Conservation (phyloP, 2,329 filamentous ascomycete genomes). For the Scytalidium lignicola region DNA sequence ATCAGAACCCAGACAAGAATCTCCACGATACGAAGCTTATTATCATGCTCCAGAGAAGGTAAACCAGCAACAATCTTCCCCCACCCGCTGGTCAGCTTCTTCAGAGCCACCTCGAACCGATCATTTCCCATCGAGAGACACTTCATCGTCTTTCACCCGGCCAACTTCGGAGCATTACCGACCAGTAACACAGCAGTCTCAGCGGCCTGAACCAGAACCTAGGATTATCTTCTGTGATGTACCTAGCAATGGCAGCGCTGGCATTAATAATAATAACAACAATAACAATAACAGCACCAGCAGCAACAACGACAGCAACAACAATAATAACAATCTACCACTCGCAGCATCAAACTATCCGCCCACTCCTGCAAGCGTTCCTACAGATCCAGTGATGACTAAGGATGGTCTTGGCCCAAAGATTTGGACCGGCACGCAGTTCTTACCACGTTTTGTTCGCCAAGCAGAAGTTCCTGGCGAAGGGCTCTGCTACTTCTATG, state of each 20-base stretch:
- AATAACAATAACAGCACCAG: constrained; percentile 1
- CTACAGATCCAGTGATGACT: constrained; percentile 25
- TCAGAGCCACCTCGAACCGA: constrained; percentile 19
- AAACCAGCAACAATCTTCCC: constrained; percentile 11
- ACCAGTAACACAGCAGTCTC: constrained; percentile 10
- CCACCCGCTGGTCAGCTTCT: constrained; percentile 23
- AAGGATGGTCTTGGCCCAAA: constrained; percentile 62
- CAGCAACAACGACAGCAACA: neutral
- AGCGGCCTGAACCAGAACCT: constrained; percentile 17
- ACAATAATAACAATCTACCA: neutral
- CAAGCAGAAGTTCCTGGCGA: constrained; percentile 68
- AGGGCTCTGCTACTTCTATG: constrained; percentile 79
- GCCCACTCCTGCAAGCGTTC: constrained; percentile 17
- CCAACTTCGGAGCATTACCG: constrained; percentile 15
- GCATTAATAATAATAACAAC: neutral
- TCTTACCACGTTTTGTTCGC: constrained; percentile 59
- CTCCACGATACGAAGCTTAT: constrained; percentile 22
- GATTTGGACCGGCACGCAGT: constrained; percentile 65
- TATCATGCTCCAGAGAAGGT: constrained; percentile 7
- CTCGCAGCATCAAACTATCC: constrained; percentile 17
- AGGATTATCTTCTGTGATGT: constrained; percentile 19
- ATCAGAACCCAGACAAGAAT: constrained; percentile 17
- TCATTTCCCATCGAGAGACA: constrained; percentile 21
- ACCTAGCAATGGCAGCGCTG: constrained; percentile 6
- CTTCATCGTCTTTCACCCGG: constrained; percentile 23